Conservation (phyloP, 2,329 filamentous ascomycete species). For the Leptographium radiaticola region DNA sequence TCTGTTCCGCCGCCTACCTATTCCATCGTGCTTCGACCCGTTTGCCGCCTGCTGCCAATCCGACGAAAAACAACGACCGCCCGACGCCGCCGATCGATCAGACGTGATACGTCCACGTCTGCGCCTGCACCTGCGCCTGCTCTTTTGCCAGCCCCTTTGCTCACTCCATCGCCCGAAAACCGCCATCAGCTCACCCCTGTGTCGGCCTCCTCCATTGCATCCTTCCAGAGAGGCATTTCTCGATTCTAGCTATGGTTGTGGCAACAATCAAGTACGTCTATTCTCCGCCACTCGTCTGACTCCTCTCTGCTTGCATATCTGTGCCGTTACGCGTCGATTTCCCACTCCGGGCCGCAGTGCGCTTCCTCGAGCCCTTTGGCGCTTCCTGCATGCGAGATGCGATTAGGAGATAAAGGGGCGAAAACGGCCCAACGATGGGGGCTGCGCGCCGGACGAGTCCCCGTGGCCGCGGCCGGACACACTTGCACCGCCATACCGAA, state of each 20-base stretch:
- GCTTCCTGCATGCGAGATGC: not conserved
- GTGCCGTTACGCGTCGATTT: not conserved
- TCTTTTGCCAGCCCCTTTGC: not conserved
- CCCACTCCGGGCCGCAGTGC: not conserved
- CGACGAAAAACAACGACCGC: not conserved
- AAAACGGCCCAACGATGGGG: not conserved
- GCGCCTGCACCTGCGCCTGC: no score
- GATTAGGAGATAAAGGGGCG: not conserved
- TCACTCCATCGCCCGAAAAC: not conserved
- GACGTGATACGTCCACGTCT: not conserved
- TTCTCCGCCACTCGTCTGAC: constrained; percentile 12
- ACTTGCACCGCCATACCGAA: not conserved
- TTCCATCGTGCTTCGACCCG: not conserved
- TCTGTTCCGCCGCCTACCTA: not conserved
- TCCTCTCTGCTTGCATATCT: not conserved
- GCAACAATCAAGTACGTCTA: constrained; percentile 49
- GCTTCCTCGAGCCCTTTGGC: not conserved
- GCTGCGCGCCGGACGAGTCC: not conserved
- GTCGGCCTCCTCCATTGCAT: not conserved
- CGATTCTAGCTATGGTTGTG: constrained; percentile 41
- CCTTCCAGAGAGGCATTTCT: constrained; percentile 6
- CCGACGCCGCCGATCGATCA: not conserved
- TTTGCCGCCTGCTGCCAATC: not conserved
- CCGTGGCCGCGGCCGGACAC: not conserved
- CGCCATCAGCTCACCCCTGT: not conserved